Percentiles rank a stretch among this genome's conserved stretches.
Evolutionary conservation across 2,329 filamentous ascomycete genomes (phyloP).

Genomic region (Lojkania enalia): DNA sequence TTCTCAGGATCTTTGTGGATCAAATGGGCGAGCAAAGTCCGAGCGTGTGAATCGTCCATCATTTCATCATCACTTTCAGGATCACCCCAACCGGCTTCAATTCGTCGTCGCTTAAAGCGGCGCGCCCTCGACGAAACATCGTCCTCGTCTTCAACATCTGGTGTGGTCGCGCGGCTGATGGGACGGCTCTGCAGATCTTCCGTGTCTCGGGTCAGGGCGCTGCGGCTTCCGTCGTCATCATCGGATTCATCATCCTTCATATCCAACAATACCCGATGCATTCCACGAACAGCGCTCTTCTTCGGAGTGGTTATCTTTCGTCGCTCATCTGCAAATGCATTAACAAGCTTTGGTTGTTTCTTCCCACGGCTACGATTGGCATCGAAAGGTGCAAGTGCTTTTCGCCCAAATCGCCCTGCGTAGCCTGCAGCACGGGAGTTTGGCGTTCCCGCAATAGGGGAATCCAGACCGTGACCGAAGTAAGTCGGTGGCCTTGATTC

Average conservation of each 20-base stretch:
- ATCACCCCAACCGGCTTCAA: constrained; percentile 51
- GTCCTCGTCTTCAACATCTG: constrained; percentile 54
- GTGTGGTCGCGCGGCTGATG: constrained; percentile 67
- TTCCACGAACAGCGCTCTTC: constrained; percentile 67
- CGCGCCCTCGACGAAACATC: constrained; percentile 50
- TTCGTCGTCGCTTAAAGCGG: constrained; percentile 51
- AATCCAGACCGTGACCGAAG: constrained; percentile 61
- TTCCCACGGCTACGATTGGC: constrained; percentile 47
- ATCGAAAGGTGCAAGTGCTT: constrained; percentile 50
- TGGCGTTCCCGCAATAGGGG: constrained; percentile 66
- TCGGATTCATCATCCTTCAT: constrained; percentile 81
- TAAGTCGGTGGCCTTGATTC: constrained; percentile 61
- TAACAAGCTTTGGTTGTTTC: constrained; percentile 44
- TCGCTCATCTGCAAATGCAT: constrained; percentile 61
- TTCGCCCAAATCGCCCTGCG: constrained; percentile 47
- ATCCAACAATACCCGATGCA: constrained; percentile 78
- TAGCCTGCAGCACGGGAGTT: constrained; percentile 49
- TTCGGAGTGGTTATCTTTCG: constrained; percentile 58
- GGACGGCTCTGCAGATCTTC: constrained; percentile 84
- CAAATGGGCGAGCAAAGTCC: constrained; percentile 53
- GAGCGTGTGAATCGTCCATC: constrained; percentile 51
- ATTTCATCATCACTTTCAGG: constrained; percentile 55
- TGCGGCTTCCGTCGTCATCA: constrained; percentile 74
- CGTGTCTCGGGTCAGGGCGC: constrained; percentile 71
- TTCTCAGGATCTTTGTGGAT: constrained; percentile 67